Base-by-base conservation (phyloP, 495 filamentous ascomycete species). In the Tuber indicum region DNA sequence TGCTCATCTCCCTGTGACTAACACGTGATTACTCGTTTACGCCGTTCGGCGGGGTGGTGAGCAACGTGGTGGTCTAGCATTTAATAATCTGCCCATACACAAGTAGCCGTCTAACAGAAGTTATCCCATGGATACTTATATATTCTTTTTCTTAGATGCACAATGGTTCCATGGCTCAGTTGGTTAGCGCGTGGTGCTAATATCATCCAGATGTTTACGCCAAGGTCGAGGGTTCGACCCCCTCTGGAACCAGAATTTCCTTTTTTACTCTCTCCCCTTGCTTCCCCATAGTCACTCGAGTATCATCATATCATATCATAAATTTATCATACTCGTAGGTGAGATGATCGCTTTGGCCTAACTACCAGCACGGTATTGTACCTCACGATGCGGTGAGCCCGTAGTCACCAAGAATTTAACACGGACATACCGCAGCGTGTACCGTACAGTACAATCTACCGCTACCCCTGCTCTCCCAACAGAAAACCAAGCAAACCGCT, bases 161-260 rank as follows among this genome's bases (percentile, higher is more conserved):
- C 36, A 58, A 71, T 36, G 77, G 77, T 79, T 79, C 77, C 77
- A 79, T 79, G 77, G 77, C 77, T 79, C 77, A 79, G 77, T 79
- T 79, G 77, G 77, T 78, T 78, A 79, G 77, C 77, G 77, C 77
- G 76, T 79, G 77, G 77, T 78, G 76, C 77, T 79, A 79, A 79
- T 79, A 79, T 79, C 46, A 36, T 43, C 5, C 36, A 45, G 71
- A 79, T 79, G 77, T 79, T 79, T 72, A 78, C 75, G 66, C 77
- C 77, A 79, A 79, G 77, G 77, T 79, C 77, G 77, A 79, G 77
- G 75, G 77, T 79, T 79, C 75, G 75, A 79, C 77, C 77, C 77
- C 77, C 77, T 79, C 77, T 79, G 77, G 77, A 79, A 79, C 75
- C 75, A 79, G 26, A 66, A 14, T 41, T 19, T 14, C 26, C 62